A percentile compares a stretch with the other conserved stretches of the same genome.
phyloP scores from a whole-genome alignment of 2,329 filamentous ascomycete species.

The Fusarium tjaetaba region DNA sequence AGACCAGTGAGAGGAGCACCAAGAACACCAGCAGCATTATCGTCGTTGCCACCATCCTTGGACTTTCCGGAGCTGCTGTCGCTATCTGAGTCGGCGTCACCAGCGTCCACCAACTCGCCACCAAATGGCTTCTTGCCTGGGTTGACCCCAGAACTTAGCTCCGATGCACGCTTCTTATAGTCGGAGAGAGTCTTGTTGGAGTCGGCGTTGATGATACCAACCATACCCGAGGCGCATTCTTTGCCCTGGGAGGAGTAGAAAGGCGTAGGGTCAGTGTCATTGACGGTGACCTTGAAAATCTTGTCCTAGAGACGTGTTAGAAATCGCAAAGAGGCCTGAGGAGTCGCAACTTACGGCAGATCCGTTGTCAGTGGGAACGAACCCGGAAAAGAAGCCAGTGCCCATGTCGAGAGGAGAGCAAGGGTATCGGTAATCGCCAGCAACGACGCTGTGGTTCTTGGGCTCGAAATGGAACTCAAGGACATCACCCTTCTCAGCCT shows the following conservation, averaged over 20 bases:
- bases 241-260: conserved; percentile 54
- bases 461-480: conserved; percentile 52
- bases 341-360: conserved; percentile 40
- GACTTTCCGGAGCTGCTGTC: conserved; percentile 15
- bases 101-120: conserved; percentile 43
- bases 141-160: conserved; percentile 42
- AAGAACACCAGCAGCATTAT: conserved; percentile 27
- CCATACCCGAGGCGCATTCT: conserved; percentile 52
- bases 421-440: conserved; percentile 49
- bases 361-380: conserved; percentile 43
- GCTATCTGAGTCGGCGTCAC: conserved; percentile 21
- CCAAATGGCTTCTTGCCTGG: conserved; percentile 43
- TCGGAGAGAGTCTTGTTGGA: conserved; percentile 44
- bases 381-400: conserved; percentile 53
- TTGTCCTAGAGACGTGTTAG: conserved; percentile 43
- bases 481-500: conserved; percentile 48
- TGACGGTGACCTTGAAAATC: conserved; percentile 49
- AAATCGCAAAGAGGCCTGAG: background rate
- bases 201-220: conserved; percentile 52
- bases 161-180: conserved; percentile 46
- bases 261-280: conserved; percentile 47
- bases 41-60: conserved; percentile 14
- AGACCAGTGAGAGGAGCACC: conserved; percentile 31
- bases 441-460: conserved; percentile 52
- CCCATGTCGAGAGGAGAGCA: conserved; percentile 47